Evolutionary conservation across 1,284 basidiomycete species (phyloP), one percentile per base, ranked within the genome.

Genomic region (Rhodotorula sp.): DNA sequence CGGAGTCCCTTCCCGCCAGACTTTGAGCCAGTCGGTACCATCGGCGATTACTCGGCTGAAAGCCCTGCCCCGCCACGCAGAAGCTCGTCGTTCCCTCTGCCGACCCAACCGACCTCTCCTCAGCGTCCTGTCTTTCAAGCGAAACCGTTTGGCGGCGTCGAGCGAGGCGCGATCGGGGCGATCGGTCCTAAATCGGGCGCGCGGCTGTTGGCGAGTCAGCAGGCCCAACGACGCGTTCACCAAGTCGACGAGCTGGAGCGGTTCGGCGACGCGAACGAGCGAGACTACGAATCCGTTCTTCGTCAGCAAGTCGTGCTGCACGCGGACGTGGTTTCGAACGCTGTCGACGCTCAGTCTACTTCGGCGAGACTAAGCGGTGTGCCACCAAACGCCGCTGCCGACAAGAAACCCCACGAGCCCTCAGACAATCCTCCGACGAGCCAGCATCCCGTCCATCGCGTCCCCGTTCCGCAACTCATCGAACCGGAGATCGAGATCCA

Each of bases 121-220:
- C 39, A 43, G 39, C 39, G 39, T 43, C 39, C 39, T 43, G 12
- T 43, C 14, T 43, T 43, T 12, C 39, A 10, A 43, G 39, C 54
- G 14, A 5, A 29, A 15, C 10, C 26, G 12, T 29, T 18, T 29
- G 48, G 43, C 20, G 29, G 29, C 5, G n/a, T 46, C 8, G 51
- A 29, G 6, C n/a, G 21, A 21, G 58, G 39, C 31, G 26, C 31
- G 29, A n/a, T 39, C 15, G 58, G 21, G 31, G 72, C 66, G 0
- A 29, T 73, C 5, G 72, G 72, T 3, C 64, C 62, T 5, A 66
- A 63, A 47, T 61, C 63, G 0, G 72, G 72, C 6, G 66, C 64
- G 0, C 34, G 59, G 0, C 23, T 74, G 15, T 56, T 73, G 43
- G 65, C 62, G 47, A 66, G 66, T 15, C 34, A 56, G 14, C 63